Conservation (phyloP, 306 rosid genomes). For the Echinosophora koreensis region DNA sequence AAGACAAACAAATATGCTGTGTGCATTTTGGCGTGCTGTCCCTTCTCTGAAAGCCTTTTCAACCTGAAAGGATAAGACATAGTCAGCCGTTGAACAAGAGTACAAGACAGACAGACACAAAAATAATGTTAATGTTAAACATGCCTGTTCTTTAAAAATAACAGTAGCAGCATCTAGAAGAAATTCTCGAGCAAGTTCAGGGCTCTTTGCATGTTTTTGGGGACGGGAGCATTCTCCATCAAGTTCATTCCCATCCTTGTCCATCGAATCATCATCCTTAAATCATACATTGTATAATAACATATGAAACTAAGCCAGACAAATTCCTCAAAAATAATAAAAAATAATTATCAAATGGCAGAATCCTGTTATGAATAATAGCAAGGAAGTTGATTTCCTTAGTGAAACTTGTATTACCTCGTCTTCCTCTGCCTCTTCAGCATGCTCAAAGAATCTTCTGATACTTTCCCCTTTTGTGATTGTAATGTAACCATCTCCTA, state of each 20-base stretch:
- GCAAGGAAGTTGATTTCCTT: constrained; percentile 46
- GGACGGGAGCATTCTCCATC: constrained; percentile 99
- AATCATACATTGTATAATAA: constrained; percentile 43
- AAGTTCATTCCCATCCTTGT: constrained; percentile 90
- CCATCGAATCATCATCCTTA: constrained; percentile 94
- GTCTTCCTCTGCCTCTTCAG: constrained; percentile 99
- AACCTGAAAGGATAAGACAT: constrained; percentile 68
- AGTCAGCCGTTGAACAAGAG: constrained; percentile 42
- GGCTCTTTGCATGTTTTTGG: constrained; percentile 99
- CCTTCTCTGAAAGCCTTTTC: constrained; percentile 99
- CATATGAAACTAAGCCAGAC: constrained; percentile 30
- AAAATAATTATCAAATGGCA: constrained; percentile 18
- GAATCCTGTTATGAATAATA: constrained; percentile 12
- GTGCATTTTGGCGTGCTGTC: constrained; percentile 99
- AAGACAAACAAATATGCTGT: constrained; percentile 96
- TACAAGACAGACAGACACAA: constrained; percentile 8
- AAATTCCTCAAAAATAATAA: constrained; percentile 16
- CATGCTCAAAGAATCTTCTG: constrained; percentile 94
- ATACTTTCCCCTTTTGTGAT: constrained; percentile 94
- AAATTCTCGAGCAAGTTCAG: constrained; percentile 99
- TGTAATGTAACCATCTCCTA: constrained; percentile 90
- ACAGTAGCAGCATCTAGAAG: constrained; percentile 98
- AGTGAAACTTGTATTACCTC: constrained; percentile 71
- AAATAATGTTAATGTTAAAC: constrained; percentile 48
- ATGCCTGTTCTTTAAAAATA: constrained; percentile 95